These are phyloP conservation scores for Solanum virginianum DNA, from an alignment of 257 asterid genomes.

Conservation along the genomic window DNA sequence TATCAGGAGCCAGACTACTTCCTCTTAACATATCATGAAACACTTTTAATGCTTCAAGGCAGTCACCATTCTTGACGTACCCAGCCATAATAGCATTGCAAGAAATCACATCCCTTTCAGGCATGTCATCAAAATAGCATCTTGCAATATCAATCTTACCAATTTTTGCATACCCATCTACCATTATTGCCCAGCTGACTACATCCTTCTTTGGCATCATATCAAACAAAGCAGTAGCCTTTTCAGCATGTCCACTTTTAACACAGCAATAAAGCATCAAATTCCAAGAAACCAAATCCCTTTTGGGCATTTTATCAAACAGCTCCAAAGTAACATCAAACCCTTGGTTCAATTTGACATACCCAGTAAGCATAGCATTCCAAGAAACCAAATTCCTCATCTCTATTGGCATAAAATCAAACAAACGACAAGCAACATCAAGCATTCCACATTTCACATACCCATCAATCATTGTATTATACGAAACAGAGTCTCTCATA, in stretches of 20 bases:
- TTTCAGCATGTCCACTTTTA: constrained; percentile 40
- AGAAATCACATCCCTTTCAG: constrained; percentile 64
- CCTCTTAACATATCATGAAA: constrained; percentile 40
- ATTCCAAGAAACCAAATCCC: constrained; percentile 86
- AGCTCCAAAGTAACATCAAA: constrained; percentile 32
- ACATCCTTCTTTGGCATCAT: constrained; percentile 53
- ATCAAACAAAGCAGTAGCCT: constrained; percentile 46
- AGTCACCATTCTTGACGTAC: constrained; percentile 42
- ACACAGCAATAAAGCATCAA: constrained; percentile 64
- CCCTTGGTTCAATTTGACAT: constrained; percentile 32
- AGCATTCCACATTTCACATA: constrained; percentile 64
- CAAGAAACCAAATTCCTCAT: constrained; percentile 59
- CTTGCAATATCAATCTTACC: constrained; percentile 55
- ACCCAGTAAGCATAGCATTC: constrained; percentile 71
- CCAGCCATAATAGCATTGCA: constrained; percentile 92
- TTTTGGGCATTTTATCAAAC: constrained; percentile 50
- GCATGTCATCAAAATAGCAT: constrained; percentile 56
- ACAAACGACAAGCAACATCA: constrained; percentile 44
- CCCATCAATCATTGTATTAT: constrained; percentile 78
- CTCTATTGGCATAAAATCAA: constrained; percentile 41
- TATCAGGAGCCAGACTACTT: constrained; percentile 43
- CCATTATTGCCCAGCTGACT: constrained; percentile 73
- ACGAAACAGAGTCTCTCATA: constrained; percentile 50
- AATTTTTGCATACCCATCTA: constrained; percentile 53
- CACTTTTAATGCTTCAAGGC: constrained; percentile 50